Conservation (phyloP, 2,329 filamentous ascomycete species). For the Stenocarpella maydis region DNA sequence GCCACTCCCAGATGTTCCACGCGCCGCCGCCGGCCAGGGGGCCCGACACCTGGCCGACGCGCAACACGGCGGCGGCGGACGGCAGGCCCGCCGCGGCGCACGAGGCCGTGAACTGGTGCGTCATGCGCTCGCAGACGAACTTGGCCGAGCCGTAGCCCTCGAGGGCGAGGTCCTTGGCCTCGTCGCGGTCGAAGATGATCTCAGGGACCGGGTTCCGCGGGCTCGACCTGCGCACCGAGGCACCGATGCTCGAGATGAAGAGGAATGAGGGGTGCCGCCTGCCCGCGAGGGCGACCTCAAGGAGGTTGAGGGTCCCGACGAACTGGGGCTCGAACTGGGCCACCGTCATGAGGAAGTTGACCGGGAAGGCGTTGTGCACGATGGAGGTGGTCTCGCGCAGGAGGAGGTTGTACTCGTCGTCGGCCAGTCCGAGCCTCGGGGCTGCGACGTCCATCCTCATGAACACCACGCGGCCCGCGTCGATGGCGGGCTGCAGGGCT, state of each 20-base stretch:
- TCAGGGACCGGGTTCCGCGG: slow-evolving; percentile 37
- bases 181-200: slow-evolving; percentile 35
- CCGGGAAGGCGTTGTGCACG: slow-evolving; percentile 58
- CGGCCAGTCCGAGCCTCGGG: slow-evolving; percentile 49
- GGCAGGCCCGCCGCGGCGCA: slow-evolving; percentile 33
- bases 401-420: slow-evolving; percentile 42
- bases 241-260: slow-evolving; percentile 43
- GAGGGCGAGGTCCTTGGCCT: slow-evolving; percentile 32
- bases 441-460: slow-evolving; percentile 45
- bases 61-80: slow-evolving; percentile 17
- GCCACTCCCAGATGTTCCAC: slow-evolving; percentile 44
- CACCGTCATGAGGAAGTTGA: slow-evolving; percentile 59
- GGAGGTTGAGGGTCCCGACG: slow-evolving; percentile 50
- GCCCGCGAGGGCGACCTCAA: slow-evolving; percentile 45
- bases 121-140: slow-evolving; percentile 42
- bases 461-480: slow-evolving; percentile 22
- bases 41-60: slow-evolving; percentile 43
- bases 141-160: slow-evolving; percentile 44
- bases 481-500: slow-evolving; percentile 16
- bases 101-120: slow-evolving; percentile 38
- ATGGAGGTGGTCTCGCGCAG: slow-evolving; percentile 47
- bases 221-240: slow-evolving; percentile 36
- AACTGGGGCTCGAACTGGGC: slow-evolving; percentile 56
- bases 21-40: slow-evolving; percentile 37
- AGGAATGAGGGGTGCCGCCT: slow-evolving; percentile 34